Evolutionary conservation across 352 stramenopile species (phyloP), one percentile per base, ranked within the genome.

Genomic region (Phytophthora rubi): DNA sequence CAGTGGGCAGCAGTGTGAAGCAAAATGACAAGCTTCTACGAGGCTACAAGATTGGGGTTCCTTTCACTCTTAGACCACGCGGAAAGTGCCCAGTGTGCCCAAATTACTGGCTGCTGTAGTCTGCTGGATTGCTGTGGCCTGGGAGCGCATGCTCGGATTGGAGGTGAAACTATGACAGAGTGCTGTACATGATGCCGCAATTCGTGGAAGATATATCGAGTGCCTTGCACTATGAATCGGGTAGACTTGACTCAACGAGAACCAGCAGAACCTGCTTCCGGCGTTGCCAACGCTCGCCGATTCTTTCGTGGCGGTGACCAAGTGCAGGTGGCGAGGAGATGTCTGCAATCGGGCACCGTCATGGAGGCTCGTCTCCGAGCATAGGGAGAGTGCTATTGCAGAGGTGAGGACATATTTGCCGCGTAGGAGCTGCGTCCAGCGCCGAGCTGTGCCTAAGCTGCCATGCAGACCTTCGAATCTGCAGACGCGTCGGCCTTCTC

Each of bases 391-490:
- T 23, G 42, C 42, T 15, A 39, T 44, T 12, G 37, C 16, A 44
- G 37, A 44, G 13, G 37, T 15, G 37, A 44, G 16, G 37, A 44
- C 37, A 15, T 6, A 5, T 48, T 48, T 21, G 13, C 21, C 32
- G 42, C 12, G 28, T 32, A 9, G 6, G n/a, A 53, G n/a, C 10
- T 57, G 62, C 45, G 53, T 70, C 33, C 63, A 65, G 63, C 35
- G 37, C 32, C 10, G 23, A 28, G 47, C 63, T 65, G 63, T 70
- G 63, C 63, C 63, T 65, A 70, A 70, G 63, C 3, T n/a, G 16
- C 32, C 42, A 23, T 18, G n/a, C 48, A 23, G n/a, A 6, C 33
- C 12, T 58, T 56, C 3, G 39, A 62, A 62, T 63, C 33, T 26
- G 62, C 52, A 59, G 32, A 1, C 4, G 21, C 48, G 16, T 53